These are phyloP conservation scores for Podospora comata DNA, from an alignment of 495 filamentous ascomycete species.

Conservation along the genomic window DNA sequence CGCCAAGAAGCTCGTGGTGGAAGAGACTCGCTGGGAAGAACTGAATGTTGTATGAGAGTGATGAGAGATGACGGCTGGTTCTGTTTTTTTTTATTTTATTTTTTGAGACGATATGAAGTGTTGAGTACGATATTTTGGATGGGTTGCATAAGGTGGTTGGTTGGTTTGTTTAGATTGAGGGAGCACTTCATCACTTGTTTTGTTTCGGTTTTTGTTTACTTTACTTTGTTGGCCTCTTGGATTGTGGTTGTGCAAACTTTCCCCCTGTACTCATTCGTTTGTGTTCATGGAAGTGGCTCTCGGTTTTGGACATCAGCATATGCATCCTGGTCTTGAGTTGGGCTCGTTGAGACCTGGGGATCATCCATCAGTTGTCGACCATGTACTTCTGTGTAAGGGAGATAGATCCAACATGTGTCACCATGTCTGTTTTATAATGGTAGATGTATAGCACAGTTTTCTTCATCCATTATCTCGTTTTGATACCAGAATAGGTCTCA, in stretches of 20 bases:
- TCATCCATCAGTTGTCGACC: not conserved
- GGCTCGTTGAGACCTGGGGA: not conserved
- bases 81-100: not conserved
- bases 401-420: not conserved
- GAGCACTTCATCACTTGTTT: not conserved
- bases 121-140: not conserved
- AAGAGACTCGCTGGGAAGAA: constrained; percentile 39
- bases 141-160: not conserved
- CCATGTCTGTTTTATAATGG: not conserved
- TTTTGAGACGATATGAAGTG: constrained; percentile 3
- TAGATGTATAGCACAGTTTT: not conserved
- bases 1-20: constrained; percentile 55
- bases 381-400: not conserved
- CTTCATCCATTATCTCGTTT: too few species aligned
- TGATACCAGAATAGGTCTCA: too few species aligned
- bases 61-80: constrained; percentile 6
- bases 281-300: not conserved
- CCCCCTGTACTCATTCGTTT: not conserved
- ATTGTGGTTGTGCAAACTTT: not conserved
- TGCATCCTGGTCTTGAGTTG: not conserved
- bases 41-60: constrained; percentile 13
- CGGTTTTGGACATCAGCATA: not conserved
- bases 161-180: not conserved
- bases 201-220: not conserved
- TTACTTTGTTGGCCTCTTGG: not conserved